Percentiles rank a stretch among this genome's conserved stretches.
Evolutionary conservation across 768 basidiomycete genomes (phyloP).

Genomic region (Rhizopogon sp.): DNA sequence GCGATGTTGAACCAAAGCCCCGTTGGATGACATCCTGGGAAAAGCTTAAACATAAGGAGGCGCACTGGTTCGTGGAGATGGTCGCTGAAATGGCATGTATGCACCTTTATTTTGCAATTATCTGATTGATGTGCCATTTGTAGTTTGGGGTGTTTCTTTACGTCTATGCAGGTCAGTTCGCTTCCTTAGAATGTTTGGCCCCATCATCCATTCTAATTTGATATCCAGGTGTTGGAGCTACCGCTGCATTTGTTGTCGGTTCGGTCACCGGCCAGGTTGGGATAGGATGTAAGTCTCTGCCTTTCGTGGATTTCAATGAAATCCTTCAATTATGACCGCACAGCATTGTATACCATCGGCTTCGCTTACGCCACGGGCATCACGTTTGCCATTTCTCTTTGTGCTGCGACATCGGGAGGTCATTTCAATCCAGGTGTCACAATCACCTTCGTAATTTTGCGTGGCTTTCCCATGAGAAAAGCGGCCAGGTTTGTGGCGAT

Average conservation of each 20-base stretch:
- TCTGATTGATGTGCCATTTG: slow-evolving; percentile 3
- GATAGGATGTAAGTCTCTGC: slow-evolving; percentile 42
- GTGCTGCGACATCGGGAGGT: slow-evolving; percentile 50
- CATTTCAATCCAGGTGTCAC: slow-evolving; percentile 68
- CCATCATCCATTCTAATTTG: background rate
- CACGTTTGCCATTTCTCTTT: slow-evolving; percentile 50
- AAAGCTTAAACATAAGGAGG: slow-evolving; percentile 35
- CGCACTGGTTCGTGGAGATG: slow-evolving; percentile 53
- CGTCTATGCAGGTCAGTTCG: slow-evolving; percentile 39
- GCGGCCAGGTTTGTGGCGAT: slow-evolving; percentile 39
- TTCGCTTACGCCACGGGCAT: slow-evolving; percentile 56
- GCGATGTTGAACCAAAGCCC: slow-evolving; percentile 37
- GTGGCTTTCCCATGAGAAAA: slow-evolving; percentile 48
- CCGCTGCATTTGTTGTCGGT: slow-evolving; percentile 45
- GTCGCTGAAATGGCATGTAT: slow-evolving; percentile 53
- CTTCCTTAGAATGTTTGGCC: slow-evolving; percentile 27
- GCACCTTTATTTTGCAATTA: background rate
- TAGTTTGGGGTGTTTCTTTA: slow-evolving; percentile 63
- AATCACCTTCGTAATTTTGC: slow-evolving; percentile 45
- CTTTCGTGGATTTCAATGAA: background rate
- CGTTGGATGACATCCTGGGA: slow-evolving; percentile 46
- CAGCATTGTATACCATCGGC: slow-evolving; percentile 55
- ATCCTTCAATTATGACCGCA: background rate
- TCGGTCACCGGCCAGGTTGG: slow-evolving; percentile 34
- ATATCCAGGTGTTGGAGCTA: slow-evolving; percentile 47